These are phyloP conservation scores for Paecilomyces variotii DNA, from an alignment of 2,329 filamentous ascomycete genomes.

Conservation along the genomic window DNA sequence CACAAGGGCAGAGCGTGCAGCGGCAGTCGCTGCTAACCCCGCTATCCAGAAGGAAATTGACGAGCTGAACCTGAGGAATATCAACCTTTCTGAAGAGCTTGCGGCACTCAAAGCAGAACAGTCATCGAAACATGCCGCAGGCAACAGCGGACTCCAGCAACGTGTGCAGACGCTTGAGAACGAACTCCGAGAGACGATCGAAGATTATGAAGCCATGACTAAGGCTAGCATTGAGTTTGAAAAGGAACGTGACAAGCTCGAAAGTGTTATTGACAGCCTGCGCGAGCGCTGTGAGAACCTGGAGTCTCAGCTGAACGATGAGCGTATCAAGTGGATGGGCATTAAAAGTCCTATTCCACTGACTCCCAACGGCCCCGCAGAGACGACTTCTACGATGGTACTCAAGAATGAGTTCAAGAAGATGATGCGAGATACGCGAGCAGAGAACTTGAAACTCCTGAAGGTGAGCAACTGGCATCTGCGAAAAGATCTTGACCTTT, in stretches of 20 bases:
- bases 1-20: conserved; percentile 58
- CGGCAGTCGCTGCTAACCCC: conserved; percentile 54
- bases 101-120: conserved; percentile 32
- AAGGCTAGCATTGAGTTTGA: conserved; percentile 63
- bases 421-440: conserved; percentile 67
- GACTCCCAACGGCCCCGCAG: conserved; percentile 32
- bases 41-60: conserved; percentile 54
- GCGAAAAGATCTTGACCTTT: not conserved
- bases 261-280: conserved; percentile 55
- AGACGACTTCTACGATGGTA: conserved; percentile 60
- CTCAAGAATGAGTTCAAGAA: conserved; percentile 69
- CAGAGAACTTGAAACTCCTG: conserved; percentile 56
- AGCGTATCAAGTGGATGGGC: conserved; percentile 59
- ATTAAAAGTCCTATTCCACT: conserved; percentile 45
- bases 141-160: conserved; percentile 34
- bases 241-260: conserved; percentile 59
- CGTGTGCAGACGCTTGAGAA: conserved; percentile 51
- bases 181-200: conserved; percentile 59
- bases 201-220: conserved; percentile 63
- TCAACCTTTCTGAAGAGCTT: conserved; percentile 40
- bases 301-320: conserved; percentile 58
- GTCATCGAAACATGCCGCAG: conserved; percentile 19
- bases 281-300: conserved; percentile 56
- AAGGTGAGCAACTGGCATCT: conserved; percentile 45
- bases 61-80: conserved; percentile 43